phyloP scores from a whole-genome alignment of 2,329 filamentous ascomycete genomes.

The Coccinonectria pachysandricola region DNA sequence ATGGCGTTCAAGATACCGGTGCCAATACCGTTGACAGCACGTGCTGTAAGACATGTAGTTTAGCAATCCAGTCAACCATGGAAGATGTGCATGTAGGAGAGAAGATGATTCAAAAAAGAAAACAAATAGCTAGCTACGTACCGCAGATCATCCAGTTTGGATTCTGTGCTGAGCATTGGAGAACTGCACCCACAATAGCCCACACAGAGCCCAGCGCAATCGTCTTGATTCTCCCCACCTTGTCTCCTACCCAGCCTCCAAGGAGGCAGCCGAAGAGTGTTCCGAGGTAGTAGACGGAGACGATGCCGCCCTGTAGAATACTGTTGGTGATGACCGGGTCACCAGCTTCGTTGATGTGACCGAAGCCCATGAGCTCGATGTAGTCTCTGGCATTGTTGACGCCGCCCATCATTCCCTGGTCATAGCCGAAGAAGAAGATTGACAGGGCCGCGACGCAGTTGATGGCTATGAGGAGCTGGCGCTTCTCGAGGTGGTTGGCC shows the following conservation, averaged over 20 bases:
- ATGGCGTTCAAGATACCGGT: conserved; percentile 62
- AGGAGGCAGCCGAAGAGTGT: conserved; percentile 12
- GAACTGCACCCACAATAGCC: conserved; percentile 7
- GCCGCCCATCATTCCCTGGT: conserved; percentile 12
- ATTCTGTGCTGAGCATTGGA: conserved; percentile 11
- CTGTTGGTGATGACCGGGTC: conserved; percentile 11
- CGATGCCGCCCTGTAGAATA: conserved; percentile 13
- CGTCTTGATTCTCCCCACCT: conserved; percentile 10
- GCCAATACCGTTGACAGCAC: conserved; percentile 32
- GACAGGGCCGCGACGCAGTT: conserved; percentile 14
- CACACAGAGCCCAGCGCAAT: conserved; percentile 10
- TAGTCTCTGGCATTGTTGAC: conserved; percentile 12
- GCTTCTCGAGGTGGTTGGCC: conserved; percentile 13
- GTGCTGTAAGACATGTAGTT: too few species aligned
- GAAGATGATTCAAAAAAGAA: too few species aligned
- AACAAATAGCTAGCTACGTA: too few species aligned
- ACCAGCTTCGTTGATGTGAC: conserved; percentile 10
- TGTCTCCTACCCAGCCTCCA: conserved; percentile 13
- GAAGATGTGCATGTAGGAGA: too few species aligned
- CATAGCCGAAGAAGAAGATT: conserved; percentile 18
- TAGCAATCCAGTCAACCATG: too few species aligned
- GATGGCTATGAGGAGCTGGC: conserved; percentile 14
- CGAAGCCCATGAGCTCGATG: conserved; percentile 14
- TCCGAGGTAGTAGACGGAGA: conserved; percentile 15
- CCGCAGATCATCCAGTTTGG: conserved; percentile 23